Evolutionary conservation across 2,329 filamentous ascomycete genomes (phyloP).

Genomic region (Pestalotiopsis sp.): DNA sequence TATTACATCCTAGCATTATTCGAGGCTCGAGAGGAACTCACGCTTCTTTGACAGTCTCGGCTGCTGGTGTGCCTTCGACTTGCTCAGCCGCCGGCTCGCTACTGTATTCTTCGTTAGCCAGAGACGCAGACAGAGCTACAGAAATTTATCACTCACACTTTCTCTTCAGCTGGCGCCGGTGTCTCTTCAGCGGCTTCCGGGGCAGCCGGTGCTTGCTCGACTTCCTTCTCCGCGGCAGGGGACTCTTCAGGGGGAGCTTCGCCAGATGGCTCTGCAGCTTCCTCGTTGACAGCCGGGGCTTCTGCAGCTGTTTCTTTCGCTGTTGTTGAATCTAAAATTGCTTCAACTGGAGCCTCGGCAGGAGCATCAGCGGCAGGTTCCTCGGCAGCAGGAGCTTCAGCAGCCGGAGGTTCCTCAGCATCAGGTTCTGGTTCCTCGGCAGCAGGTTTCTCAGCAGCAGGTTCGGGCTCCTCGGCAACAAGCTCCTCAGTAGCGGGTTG

Average conservation of each 20-base stretch:
- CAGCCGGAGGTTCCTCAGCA: not conserved
- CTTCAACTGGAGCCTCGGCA: too few relatives aligned
- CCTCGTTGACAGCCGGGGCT: too few relatives aligned
- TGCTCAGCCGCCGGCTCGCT: not conserved
- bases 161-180: not conserved
- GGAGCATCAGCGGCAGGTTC: not conserved
- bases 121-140: not conserved
- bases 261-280: not conserved
- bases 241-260: not conserved
- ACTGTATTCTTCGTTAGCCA: not conserved
- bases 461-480: not conserved
- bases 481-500: not conserved
- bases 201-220: not conserved
- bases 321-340: too few relatives aligned
- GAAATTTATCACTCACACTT: not conserved
- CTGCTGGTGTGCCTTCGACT: not conserved
- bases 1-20: not conserved
- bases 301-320: not conserved
- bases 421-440: not conserved
- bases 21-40: not conserved
- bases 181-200: not conserved
- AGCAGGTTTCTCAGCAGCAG: not conserved
- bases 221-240: not conserved
- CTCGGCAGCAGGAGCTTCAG: not conserved
- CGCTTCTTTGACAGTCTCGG: not conserved